phyloP scores from a whole-genome alignment of 495 filamentous ascomycete genomes.

The Cairneyella variabilis region DNA sequence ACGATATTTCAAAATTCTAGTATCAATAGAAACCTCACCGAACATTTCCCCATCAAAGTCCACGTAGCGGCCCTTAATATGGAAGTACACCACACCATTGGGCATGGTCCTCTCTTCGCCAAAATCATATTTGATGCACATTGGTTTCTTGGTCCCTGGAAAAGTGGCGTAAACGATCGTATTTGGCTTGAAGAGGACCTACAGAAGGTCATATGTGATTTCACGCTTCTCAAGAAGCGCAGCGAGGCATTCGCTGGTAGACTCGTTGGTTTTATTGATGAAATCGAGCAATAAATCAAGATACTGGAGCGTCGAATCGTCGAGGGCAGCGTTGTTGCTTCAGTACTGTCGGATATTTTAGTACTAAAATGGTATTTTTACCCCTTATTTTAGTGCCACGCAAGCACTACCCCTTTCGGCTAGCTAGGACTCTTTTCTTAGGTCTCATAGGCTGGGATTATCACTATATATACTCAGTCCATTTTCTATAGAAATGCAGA shows the following conservation, averaged over 20 bases:
- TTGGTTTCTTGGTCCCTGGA: conserved; percentile 23
- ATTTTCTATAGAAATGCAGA: too few relatives aligned
- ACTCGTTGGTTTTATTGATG: background rate
- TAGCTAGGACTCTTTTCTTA: too few relatives aligned
- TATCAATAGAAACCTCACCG: conserved; percentile 23
- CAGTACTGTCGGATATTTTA: too few relatives aligned
- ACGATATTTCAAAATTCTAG: conserved; percentile 29
- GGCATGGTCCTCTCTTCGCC: conserved; percentile 27
- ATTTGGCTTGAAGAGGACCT: conserved; percentile 42
- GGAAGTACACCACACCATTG: conserved; percentile 29
- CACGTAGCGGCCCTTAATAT: conserved; percentile 34
- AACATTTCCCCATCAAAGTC: conserved; percentile 30
- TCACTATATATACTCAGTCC: too few relatives aligned
- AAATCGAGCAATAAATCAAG: background rate
- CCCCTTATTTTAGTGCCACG: too few relatives aligned
- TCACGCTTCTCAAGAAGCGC: conserved; percentile 37
- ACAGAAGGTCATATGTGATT: conserved; percentile 44
- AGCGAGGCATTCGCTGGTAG: background rate
- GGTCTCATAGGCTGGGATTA: too few relatives aligned
- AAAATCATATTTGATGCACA: conserved; percentile 27
- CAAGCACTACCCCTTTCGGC: too few relatives aligned
- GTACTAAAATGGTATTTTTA: too few relatives aligned
- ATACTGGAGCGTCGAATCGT: background rate
- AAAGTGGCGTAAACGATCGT: conserved; percentile 38
- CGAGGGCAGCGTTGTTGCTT: too few relatives aligned